phyloP scores from a whole-genome alignment of 768 basidiomycete genomes.

The Dioszegia crocea region DNA sequence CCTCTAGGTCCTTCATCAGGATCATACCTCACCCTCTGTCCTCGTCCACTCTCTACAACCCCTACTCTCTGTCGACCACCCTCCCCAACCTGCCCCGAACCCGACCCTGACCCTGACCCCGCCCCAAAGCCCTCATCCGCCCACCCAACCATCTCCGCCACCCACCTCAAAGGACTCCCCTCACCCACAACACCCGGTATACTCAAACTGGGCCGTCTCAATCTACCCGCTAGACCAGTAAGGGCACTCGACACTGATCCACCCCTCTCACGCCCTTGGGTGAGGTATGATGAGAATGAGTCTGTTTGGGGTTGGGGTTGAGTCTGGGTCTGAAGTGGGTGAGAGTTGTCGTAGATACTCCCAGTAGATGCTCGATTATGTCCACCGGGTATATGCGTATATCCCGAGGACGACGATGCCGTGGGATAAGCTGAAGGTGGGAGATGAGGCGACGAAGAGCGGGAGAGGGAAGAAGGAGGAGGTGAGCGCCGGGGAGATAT shows the following conservation, averaged over 20 bases:
- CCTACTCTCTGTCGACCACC: background rate
- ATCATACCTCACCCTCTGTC: background rate
- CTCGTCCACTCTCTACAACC: background rate
- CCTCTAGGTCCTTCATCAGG: background rate
- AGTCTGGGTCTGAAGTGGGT: no score
- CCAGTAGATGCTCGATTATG: background rate
- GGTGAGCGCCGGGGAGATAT: background rate
- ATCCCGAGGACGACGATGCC: no score
- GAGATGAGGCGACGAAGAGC: background rate
- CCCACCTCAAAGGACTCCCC: slow-evolving; percentile 11
- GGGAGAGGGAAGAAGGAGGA: background rate
- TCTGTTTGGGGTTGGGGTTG: background rate
- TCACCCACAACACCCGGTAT: background rate
- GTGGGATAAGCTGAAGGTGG: background rate
- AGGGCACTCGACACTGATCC: background rate
- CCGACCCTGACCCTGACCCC: background rate
- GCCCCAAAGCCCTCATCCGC: background rate
- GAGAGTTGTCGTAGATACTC: background rate
- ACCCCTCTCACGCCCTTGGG: background rate
- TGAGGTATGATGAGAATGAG: background rate
- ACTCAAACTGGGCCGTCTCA: background rate
- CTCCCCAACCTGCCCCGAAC: background rate
- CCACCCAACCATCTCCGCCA: slow-evolving; percentile 22
- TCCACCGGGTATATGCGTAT: no score
- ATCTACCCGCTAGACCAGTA: background rate